Evolutionary conservation across 768 basidiomycete genomes (phyloP), one percentile per base, ranked within the genome.

Genomic region (Phanerochaete carnosa): DNA sequence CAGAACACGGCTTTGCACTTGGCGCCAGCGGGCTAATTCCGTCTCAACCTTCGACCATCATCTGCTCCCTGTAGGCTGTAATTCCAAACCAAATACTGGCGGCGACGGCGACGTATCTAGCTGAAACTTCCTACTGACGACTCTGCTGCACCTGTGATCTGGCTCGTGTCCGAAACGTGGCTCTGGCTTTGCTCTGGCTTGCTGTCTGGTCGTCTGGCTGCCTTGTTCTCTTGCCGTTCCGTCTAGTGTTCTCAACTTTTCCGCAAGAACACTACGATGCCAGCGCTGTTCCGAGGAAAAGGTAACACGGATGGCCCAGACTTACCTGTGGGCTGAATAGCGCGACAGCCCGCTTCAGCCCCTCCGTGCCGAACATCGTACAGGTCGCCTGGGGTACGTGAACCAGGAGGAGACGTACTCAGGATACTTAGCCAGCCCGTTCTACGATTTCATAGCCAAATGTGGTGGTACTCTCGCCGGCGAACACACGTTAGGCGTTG

Each of bases 271-370:
- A 12, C 39, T 15, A 52, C n/a, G 22, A 19, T 52, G 29, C 13
- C 51, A n/a, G 23, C n/a, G n/a, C 15, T 33, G 1, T 52, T 52
- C n/a, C 32, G 16, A 9, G 51, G 51, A 29, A n/a, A 6, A 29
- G 51, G 51, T 52, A 32, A 13, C 29, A 15, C 16, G 29, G 29
- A 13, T 32, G 29, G 19, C 11, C 30, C 1, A 13, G 30, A 29
- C 29, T 32, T 12, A 12, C 22, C 46, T 47, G 28, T 19, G 7
- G 3, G 26, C 49, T 51, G 25, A 51, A 29, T 5, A n/a, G 1
- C 2, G 3, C 51, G 7, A 15, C 55, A 64, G 63, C 63, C 13
- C 61, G 57, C 51, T 64, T 64, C 52, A 64, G 59, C 45, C 59
- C 63, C 13, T 30, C 26, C 13, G 63, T 64, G 16, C 39, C 59